Base-by-base conservation (phyloP, 495 filamentous ascomycete species). In the Hypoxylon rickii region DNA sequence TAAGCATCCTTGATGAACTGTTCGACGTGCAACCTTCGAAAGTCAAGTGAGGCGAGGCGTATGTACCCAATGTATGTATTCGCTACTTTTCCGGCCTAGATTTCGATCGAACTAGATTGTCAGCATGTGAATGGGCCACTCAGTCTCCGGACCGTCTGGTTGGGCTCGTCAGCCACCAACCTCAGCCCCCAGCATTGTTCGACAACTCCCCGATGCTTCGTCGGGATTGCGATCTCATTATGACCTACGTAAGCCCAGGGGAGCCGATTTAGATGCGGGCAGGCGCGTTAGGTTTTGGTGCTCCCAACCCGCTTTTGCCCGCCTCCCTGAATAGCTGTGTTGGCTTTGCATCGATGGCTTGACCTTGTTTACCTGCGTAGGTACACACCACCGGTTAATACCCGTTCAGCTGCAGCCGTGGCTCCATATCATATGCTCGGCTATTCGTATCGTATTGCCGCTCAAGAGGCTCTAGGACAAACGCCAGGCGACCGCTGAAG, bases 11-110 rank as follows among this genome's bases (percentile, higher is more conserved):
- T 32, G 39, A 21, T 54, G 43, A 32, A 59, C 40, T 32, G 49
- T 43, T 19, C 38, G 34, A 52, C 34, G 54, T 66, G 57, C 57
- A 44, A 64, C 60, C 44, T 53, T 55, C 61, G 53, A 69, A 64
- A n/a, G 66, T 74, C 69, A 70, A 73, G 69, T 70, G 68, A 73
- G 72, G 69, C 61, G 68, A 71, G 65, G 61, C 65, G 51, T 65
- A 72, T 71, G 69, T 72, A 57, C 16, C 12, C 39, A 33, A 7
- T 56, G 32, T 59, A 36, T 44, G 50, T 60, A 54, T 58, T 45
- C 50, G 34, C 31, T 61, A 41, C 40, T 47, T 63, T 52, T 55
- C 45, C 26, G 52, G 47, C 65, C 46, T 59, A 57, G 57, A 31
- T 31, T 51, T 43, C 20, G 20, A 47, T 51, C 50, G 50, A 59